Base-by-base conservation (phyloP, 176 grass and related monocot genomes). In the Carex scoparia region DNA sequence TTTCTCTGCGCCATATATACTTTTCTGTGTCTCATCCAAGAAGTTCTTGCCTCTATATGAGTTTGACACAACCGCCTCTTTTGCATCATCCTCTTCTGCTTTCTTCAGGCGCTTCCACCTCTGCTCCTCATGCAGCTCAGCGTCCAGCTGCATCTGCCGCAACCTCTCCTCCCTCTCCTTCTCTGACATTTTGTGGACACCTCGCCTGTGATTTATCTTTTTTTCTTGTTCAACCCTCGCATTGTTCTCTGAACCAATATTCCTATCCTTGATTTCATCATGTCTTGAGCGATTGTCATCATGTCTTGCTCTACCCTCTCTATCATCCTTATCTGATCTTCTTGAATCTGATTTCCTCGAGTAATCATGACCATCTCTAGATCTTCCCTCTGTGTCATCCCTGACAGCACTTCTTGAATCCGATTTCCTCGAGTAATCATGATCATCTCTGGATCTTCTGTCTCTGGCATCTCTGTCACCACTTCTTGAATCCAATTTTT, bases 81-180 rank as follows among this genome's bases (percentile, higher is more conserved):
- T 87, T 9, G 83, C 80, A 18, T 95, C 93, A 0, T 88, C 81
- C 0, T 95, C 91, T 63, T 88, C 91, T 66, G 93, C 93, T 90
- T 88, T 99, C 88, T 99, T 99, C 54, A 95, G 74, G 65, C 93
- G 86, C 76, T 90, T 99, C 88, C 88, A 91, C 65, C 96, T 95
- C 65, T 99, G 96, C 65, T 99, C 96, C 73, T 99, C 96, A 7
- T 95, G 96, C 56, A 95, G 77, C 48, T 95, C 96, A 5, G 88
- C 96, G 13, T 99, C 93, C 18, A 82, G 61, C 79, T 92, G 85
- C 96, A 99, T 99, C 67, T 99, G 92, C 33, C 73, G 88, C 72
- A 95, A 60, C 16, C 91, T 69, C 67, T 91, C 91, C 78, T 87
- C 93, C 76, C 93, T 95, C 84, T 99, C 96, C 87, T 99, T 91